These are phyloP conservation scores for Sinapis alba DNA, from an alignment of 441 rosid genomes.

Conservation along the genomic window DNA sequence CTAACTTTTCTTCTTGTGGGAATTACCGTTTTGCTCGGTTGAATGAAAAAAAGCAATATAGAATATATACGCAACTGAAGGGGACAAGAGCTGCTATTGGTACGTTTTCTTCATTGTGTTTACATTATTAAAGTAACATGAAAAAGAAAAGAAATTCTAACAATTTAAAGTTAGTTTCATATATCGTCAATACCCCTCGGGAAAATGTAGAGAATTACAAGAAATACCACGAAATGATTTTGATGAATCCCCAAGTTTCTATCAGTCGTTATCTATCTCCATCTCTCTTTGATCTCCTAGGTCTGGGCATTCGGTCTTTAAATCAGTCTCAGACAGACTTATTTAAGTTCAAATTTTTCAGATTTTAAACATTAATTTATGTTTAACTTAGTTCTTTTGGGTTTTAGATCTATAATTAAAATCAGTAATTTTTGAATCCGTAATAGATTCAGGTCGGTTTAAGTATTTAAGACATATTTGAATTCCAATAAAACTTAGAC, in stretches of 20 bases:
- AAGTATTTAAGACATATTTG: no score
- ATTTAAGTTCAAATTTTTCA: neutral
- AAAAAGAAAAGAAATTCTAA: neutral
- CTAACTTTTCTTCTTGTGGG: conserved; percentile 34
- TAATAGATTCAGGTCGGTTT: no score
- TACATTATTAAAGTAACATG: conserved; percentile 1
- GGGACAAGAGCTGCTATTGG: conserved; percentile 32
- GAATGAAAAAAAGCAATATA: neutral
- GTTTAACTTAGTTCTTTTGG: no score
- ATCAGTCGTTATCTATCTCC: conserved; percentile 19
- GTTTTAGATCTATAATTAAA: no score
- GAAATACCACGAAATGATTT: conserved; percentile 24
- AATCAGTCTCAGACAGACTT: no score
- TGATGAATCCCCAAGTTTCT: conserved; percentile 21
- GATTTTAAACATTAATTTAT: no score
- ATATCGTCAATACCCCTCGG: conserved; percentile 14
- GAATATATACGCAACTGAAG: neutral
- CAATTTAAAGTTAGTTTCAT: neutral
- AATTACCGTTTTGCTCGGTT: conserved; percentile 17
- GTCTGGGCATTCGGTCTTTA: neutral
- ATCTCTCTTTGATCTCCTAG: conserved; percentile 12
- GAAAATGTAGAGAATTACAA: neutral
- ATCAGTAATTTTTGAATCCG: no score
- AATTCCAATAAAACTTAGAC: no score
- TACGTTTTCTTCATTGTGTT: conserved; percentile 20